Evolutionary conservation across 169 alveolate genomes (phyloP), one percentile per base, ranked within the genome.

Genomic region (Babesia gibsoni): DNA sequence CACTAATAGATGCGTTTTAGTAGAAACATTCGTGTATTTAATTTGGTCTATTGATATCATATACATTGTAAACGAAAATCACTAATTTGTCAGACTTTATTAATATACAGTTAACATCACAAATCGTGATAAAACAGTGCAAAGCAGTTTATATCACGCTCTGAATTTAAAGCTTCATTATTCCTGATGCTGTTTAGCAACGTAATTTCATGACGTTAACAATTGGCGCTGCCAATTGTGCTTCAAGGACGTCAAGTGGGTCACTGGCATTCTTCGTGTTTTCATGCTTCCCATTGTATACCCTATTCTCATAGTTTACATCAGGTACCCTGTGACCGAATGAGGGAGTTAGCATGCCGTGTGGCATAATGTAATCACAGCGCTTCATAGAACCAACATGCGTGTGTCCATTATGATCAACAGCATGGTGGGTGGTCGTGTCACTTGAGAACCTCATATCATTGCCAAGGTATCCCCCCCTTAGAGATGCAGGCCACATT

Each of bases 241-340:
- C 72, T 20, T 61, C 72, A n/a, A 61, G 3, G 1, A 61, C 39
- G 58, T 61, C 72, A 29, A 61, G 58, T 3, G 72, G 58, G n/a
- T n/a, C n/a, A n/a, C n/a, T n/a, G n/a, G n/a, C n/a, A n/a, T n/a
- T n/a, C n/a, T n/a, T n/a, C 3, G 57, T 33, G 30, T 4, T 20
- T 1, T 22, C 54, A 10, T 39, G 10, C 46, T 16, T 10, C 46
- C 10, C 20, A 16, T 16, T 39, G 59, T 8, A 45, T 14, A n/a
- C 46, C 23, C 42, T 54, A 37, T 54, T 32, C 12, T 58, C 33
- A 14, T 33, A 18, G 39, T 6, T 14, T 29, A 42, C 59, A 18
- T 3, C 59, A n/a, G 72, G 61, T 10, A 18, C 23, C n/a, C 45
- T 10, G 59, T 46, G 57, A 30, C 23, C n/a, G 35, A 61, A 61